phyloP scores from a whole-genome alignment of 148 eudicot genomes.

The Beta vulgaris region DNA sequence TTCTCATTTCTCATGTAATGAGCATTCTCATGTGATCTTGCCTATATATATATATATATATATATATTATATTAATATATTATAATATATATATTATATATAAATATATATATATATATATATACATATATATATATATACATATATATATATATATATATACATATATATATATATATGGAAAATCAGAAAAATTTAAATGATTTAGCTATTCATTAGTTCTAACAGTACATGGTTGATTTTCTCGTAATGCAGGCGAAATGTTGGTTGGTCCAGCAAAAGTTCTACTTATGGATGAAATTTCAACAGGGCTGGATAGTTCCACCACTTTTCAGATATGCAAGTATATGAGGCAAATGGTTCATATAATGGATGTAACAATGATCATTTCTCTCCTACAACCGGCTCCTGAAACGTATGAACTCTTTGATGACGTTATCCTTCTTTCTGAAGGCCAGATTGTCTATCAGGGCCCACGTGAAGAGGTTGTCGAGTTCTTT shows the following conservation, averaged over 20 bases:
- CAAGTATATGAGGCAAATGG: constrained; percentile 69
- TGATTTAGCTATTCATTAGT: not conserved
- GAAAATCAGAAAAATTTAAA: not conserved
- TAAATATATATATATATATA: too few relatives aligned
- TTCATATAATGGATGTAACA: constrained; percentile 63
- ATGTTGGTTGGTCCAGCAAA: constrained; percentile 83
- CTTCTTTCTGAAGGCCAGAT: constrained; percentile 74
- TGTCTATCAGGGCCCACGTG: constrained; percentile 74
- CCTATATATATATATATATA: too few relatives aligned
- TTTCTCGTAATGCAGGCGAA: constrained; percentile 49
- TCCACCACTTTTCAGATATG: constrained; percentile 75
- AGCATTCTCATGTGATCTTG: too few relatives aligned
- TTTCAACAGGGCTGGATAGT: constrained; percentile 78
- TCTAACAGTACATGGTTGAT: not conserved
- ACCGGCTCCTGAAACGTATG: constrained; percentile 72
- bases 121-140: too few relatives aligned
- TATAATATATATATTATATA: too few relatives aligned
- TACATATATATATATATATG: not conserved
- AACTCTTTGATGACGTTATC: constrained; percentile 71
- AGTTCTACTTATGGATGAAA: constrained; percentile 70
- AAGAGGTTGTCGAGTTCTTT: constrained; percentile 57
- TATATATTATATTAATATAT: too few relatives aligned
- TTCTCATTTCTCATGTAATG: too few relatives aligned
- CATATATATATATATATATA: too few relatives aligned
- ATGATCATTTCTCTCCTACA: constrained; percentile 74